These are phyloP conservation scores for Cnidoscolus chayamansa DNA, from an alignment of 441 rosid species.

Conservation along the genomic window DNA sequence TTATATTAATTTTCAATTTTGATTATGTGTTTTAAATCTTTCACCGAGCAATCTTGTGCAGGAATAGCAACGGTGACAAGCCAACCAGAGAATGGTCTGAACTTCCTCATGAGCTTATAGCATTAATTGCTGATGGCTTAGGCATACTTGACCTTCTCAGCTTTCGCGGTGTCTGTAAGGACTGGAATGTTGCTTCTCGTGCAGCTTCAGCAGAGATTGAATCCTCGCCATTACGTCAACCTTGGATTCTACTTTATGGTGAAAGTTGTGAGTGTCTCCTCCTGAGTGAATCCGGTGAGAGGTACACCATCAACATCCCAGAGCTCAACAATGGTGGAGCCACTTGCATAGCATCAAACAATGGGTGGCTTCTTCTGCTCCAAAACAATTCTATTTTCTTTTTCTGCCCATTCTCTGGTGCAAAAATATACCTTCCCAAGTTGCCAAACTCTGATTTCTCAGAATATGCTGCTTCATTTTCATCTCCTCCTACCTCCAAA, in stretches of 20 bases:
- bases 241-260: constrained; percentile 29
- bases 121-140: constrained; percentile 16
- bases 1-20: neutral
- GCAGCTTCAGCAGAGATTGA: constrained; percentile 21
- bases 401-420: constrained; percentile 34
- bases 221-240: constrained; percentile 5
- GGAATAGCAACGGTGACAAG: neutral
- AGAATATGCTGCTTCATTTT: constrained; percentile 19
- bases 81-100: constrained; percentile 15
- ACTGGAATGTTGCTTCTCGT: constrained; percentile 24
- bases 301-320: constrained; percentile 14
- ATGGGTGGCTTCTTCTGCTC: constrained; percentile 29
- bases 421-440: constrained; percentile 28
- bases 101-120: constrained; percentile 25
- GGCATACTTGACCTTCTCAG: constrained; percentile 26
- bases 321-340: constrained; percentile 24
- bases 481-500: constrained; percentile 27
- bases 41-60: neutral
- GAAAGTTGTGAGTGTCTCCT: constrained; percentile 18
- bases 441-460: neutral
- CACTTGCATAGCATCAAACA: constrained; percentile 29
- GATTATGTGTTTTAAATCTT: neutral
- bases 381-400: constrained; percentile 20
- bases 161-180: constrained; percentile 27
- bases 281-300: neutral